Evolutionary conservation across 306 rosid species (phyloP), one percentile per base, ranked within the genome.

Genomic region (Cucumis cinereus): DNA sequence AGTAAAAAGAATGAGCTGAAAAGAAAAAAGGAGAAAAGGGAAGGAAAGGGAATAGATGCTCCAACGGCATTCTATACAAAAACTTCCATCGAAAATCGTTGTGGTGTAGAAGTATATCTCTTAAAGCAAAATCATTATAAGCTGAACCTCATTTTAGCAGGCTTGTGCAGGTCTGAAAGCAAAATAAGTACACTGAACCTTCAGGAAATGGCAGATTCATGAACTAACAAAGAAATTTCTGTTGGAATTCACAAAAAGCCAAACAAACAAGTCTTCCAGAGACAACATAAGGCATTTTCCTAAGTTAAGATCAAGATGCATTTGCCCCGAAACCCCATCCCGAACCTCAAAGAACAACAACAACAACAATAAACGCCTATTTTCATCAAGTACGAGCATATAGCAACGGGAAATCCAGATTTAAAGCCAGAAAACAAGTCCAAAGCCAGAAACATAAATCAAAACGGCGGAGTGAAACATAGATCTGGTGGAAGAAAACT

Each of bases 401-500:
- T 3, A 1, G 38, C 74, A 19, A 7, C 28, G 4, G 10, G 16
- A 50, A 72, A 72, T 72, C 61, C 17, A 50, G 76, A 72, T 72
- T 72, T 10, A 52, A 72, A 72, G 60, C 38, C 43, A 71, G 24
- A 14, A 71, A 71, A 70, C 24, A 71, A 26, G 43, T 16, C 41
- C 41, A 28, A 49, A 52, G 54, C 60, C 60, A 72, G 58, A 49
- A 72, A 49, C 12, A 33, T 13, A 28, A 52, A 52, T 17, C 47
- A 72, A 70, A 70, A 70, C 24, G 23, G n/a, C 54, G 5, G 15
- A 47, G 3, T 15, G 10, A 72, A 52, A 28, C 61, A 52, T 45
- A 72, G 76, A 72, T 72, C 76, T 72, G 61, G 74, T 5, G 56
- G 20, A 69, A 69, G 38, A 69, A 41, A 41, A 43, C 20, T 68